Conservation (phyloP, 129 eudicot genomes). For the Artemisia tridentata region DNA sequence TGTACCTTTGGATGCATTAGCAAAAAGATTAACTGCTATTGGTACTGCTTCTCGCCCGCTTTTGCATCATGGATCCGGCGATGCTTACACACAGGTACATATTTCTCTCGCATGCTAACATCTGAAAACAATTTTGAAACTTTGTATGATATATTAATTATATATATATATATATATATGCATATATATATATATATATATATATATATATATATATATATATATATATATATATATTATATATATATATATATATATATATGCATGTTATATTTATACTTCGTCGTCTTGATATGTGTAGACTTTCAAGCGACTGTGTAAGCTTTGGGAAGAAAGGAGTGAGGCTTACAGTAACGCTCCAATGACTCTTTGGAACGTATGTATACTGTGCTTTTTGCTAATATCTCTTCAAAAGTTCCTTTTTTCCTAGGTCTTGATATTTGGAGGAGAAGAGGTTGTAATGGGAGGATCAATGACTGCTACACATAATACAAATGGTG, state of each 20-base stretch:
- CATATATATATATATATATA: no score
- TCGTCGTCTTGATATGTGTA: conserved; percentile 22
- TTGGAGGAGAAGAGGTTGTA: no score
- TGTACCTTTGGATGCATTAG: conserved; percentile 93
- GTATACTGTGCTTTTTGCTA: conserved; percentile 10
- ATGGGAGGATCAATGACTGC: no score
- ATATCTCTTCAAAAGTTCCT: not conserved
- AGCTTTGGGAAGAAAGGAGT: conserved; percentile 73
- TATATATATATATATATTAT: no score
- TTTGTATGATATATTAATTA: not conserved
- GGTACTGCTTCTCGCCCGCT: conserved; percentile 97
- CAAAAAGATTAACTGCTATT: conserved; percentile 65
- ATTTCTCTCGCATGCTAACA: conserved; percentile 3
- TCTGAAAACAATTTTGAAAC: not conserved
- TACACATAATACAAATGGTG: no score
- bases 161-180: no score
- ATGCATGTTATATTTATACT: conserved; percentile 4
- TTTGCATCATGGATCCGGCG: conserved; percentile 69
- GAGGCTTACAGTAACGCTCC: conserved; percentile 74
- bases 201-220: no score
- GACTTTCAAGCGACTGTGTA: conserved; percentile 58
- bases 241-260: no score
- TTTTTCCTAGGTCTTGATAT: not conserved
- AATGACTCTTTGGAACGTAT: conserved; percentile 72
- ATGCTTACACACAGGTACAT: conserved; percentile 69